Evolutionary conservation across 495 filamentous ascomycete genomes (phyloP).

Genomic region (Poronia punctata): DNA sequence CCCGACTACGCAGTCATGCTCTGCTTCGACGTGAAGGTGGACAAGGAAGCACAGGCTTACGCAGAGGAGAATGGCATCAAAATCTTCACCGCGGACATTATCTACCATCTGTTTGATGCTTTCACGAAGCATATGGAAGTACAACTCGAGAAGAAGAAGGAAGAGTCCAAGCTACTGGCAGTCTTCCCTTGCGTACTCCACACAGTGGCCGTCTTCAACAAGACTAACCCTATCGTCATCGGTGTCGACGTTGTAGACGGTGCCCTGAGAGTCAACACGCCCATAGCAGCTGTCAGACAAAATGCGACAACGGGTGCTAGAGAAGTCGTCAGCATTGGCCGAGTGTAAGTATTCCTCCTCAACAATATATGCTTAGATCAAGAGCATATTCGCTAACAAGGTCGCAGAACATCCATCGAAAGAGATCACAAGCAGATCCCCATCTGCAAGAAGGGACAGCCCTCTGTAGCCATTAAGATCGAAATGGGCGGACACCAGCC

Average conservation of each 20-base stretch:
- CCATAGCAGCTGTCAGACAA: conserved; percentile 74
- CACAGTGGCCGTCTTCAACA: conserved; percentile 95
- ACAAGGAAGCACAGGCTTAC: conserved; percentile 88
- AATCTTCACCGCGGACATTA: conserved; percentile 98
- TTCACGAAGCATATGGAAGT: conserved; percentile 92
- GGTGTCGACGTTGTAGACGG: conserved; percentile 95
- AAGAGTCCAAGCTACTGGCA: conserved; percentile 88
- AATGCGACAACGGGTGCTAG: conserved; percentile 72
- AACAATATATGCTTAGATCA: conserved; percentile 1
- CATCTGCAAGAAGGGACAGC: conserved; percentile 90
- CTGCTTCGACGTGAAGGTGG: conserved; percentile 98
- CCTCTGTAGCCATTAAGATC: conserved; percentile 95
- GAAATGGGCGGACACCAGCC: conserved; percentile 91
- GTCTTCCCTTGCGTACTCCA: conserved; percentile 93
- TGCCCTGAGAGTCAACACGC: conserved; percentile 74
- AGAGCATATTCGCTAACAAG: conserved; percentile 9
- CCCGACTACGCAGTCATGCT: conserved; percentile 98
- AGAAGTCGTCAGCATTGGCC: conserved; percentile 76
- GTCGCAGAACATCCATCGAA: conserved; percentile 77
- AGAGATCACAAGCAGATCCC: conserved; percentile 93
- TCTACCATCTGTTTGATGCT: conserved; percentile 95
- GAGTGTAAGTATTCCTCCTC: conserved; percentile 98
- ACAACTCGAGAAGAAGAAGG: conserved; percentile 83
- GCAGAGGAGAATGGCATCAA: conserved; percentile 94
- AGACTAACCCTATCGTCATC: conserved; percentile 91